phyloP scores from a whole-genome alignment of 805 yeast species.

The Jamesozyma piceae region DNA sequence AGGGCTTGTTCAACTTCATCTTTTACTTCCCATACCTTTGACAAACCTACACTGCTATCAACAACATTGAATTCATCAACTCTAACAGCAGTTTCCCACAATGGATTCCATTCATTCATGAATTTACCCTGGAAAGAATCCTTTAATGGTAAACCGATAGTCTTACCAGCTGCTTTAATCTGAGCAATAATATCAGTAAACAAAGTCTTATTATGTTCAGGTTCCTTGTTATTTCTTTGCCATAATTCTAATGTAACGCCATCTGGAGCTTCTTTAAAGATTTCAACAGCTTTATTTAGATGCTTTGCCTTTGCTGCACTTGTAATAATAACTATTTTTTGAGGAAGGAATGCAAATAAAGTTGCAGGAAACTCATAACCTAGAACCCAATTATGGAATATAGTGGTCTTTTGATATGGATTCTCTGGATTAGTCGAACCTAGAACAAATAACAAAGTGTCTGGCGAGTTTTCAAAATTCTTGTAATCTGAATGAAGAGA shows the following conservation, averaged over 20 bases:
- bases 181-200: slow-evolving; percentile 47
- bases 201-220: slow-evolving; percentile 58
- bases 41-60: slow-evolving; percentile 47
- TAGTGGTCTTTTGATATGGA: slow-evolving; percentile 81
- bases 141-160: slow-evolving; percentile 60
- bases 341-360: slow-evolving; percentile 52
- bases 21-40: slow-evolving; percentile 57
- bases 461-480: slow-evolving; percentile 27
- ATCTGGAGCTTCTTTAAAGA: slow-evolving; percentile 41
- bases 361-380: slow-evolving; percentile 97
- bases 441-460: slow-evolving; percentile 54
- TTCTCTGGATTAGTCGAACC: slow-evolving; percentile 85
- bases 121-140: slow-evolving; percentile 80
- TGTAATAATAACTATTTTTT: slow-evolving; percentile 57
- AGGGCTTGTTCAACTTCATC: slow-evolving; percentile 68
- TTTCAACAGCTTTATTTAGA: slow-evolving; percentile 32
- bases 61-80: slow-evolving; percentile 34
- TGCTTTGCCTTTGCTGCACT: slow-evolving; percentile 80
- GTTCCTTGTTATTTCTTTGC: slow-evolving; percentile 68
- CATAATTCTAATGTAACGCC: slow-evolving; percentile 45
- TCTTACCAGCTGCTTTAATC: slow-evolving; percentile 38
- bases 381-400: slow-evolving; percentile 80
- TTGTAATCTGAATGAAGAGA: slow-evolving; percentile 21
- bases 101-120: slow-evolving; percentile 64
- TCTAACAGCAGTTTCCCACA: slow-evolving; percentile 33